These are phyloP conservation scores for Hygrophoropsis aurantiaca DNA, from an alignment of 768 basidiomycete species.

Conservation along the genomic window DNA sequence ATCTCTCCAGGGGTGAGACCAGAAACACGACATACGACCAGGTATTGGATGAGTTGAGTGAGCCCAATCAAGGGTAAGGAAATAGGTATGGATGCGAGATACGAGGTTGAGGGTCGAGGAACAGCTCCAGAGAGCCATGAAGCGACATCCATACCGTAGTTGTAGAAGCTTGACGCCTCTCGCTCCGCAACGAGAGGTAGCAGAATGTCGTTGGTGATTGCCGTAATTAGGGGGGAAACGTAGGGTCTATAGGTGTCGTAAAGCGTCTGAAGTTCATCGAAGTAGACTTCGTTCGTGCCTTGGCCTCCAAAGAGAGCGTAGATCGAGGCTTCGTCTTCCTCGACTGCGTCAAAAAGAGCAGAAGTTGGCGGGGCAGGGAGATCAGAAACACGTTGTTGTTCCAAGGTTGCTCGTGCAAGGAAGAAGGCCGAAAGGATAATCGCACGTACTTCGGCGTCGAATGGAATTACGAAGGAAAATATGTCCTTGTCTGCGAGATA, in stretches of 20 bases:
- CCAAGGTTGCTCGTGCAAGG: constrained; percentile 68
- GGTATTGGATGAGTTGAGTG: constrained; percentile 93
- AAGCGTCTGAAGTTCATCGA: constrained; percentile 90
- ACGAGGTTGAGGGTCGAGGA: constrained; percentile 75
- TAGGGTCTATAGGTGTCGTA: constrained; percentile 92
- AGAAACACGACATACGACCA: constrained; percentile 74
- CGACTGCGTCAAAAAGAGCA: constrained; percentile 66
- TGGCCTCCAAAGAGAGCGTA: constrained; percentile 98
- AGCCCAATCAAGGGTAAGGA: constrained; percentile 96
- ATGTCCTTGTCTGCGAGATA: constrained; percentile 76
- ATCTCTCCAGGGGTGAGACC: constrained; percentile 80
- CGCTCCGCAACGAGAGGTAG: constrained; percentile 65
- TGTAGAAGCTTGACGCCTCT: constrained; percentile 61
- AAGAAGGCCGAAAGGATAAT: constrained; percentile 80
- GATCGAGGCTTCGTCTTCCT: constrained; percentile 65
- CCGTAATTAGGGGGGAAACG: constrained; percentile 67
- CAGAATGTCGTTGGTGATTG: constrained; percentile 66
- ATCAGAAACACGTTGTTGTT: constrained; percentile 49
- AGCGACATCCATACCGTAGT: constrained; percentile 75
- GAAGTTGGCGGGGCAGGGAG: constrained; percentile 64
- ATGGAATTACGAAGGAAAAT: constrained; percentile 75
- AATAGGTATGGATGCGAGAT: constrained; percentile 90
- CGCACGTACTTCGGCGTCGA: constrained; percentile 74
- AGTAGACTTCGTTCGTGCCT: constrained; percentile 97
- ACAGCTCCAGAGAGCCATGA: constrained; percentile 78